These are phyloP conservation scores for Daldinia grandis DNA, from an alignment of 495 filamentous ascomycete genomes.

Conservation along the genomic window DNA sequence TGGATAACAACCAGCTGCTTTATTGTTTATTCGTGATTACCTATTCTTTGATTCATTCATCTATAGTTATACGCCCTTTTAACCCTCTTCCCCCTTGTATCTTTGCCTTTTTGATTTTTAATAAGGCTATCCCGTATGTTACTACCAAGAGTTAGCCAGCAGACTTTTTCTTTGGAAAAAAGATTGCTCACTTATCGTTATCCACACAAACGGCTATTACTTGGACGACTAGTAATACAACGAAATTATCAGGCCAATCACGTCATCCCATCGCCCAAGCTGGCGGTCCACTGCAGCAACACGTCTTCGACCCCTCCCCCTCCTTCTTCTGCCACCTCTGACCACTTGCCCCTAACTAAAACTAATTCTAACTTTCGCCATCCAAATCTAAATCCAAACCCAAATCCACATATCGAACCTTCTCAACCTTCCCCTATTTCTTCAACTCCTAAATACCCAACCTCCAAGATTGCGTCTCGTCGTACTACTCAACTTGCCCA, in stretches of 20 bases:
- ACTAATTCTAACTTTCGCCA: slow-evolving; percentile 42
- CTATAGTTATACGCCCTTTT: not conserved
- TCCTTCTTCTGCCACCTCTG: slow-evolving; percentile 42
- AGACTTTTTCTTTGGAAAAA: slow-evolving; percentile 14
- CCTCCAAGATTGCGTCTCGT: slow-evolving; percentile 51
- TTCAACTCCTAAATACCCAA: slow-evolving; percentile 41
- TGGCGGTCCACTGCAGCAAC: slow-evolving; percentile 37
- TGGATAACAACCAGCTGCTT: not conserved
- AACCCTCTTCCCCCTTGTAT: not conserved
- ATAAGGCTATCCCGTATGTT: not conserved
- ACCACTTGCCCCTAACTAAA: slow-evolving; percentile 32
- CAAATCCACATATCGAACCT: slow-evolving; percentile 29
- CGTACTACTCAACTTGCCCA: slow-evolving; percentile 65
- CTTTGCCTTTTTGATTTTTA: not conserved
- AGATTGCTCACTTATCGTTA: slow-evolving; percentile 13
- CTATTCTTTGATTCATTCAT: not conserved
- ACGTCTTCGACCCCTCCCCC: slow-evolving; percentile 50
- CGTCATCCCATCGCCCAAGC: slow-evolving; percentile 28
- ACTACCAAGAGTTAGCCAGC: slow-evolving; percentile 11
- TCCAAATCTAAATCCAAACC: slow-evolving; percentile 31
- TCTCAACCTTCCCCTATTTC: slow-evolving; percentile 43
- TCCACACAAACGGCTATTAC: slow-evolving; percentile 7
- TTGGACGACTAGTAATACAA: slow-evolving; percentile 29
- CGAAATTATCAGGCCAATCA: slow-evolving; percentile 37
- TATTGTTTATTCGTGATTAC: not conserved